Evolutionary conservation across 208 protist genomes (phyloP).

Genomic region (Wallacemonas sp.): DNA sequence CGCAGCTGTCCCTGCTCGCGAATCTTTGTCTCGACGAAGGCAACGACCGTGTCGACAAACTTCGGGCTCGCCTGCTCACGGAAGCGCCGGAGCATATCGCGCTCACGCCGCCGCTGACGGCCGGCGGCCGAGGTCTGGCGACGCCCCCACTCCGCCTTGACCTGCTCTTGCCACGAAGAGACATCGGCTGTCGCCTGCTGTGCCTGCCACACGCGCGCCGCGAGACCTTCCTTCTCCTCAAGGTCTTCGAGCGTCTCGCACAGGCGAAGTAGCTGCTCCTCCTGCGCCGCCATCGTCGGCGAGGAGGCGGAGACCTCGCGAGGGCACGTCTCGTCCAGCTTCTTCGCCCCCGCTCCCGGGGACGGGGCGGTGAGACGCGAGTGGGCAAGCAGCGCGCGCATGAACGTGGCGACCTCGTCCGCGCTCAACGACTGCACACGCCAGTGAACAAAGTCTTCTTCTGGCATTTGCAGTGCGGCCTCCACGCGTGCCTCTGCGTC

Average conservation of each 20-base stretch:
- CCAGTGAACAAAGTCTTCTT: conserved; percentile 27
- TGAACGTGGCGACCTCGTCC: conserved; percentile 42
- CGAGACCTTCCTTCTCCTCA: background rate
- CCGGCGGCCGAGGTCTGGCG: background rate
- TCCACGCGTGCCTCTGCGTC: too few relatives aligned
- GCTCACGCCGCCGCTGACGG: background rate
- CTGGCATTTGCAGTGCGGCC: background rate
- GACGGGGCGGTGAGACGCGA: background rate
- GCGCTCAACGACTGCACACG: conserved; percentile 57
- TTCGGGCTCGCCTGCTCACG: conserved; percentile 28
- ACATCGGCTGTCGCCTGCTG: background rate
- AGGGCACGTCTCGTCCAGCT: too few relatives aligned
- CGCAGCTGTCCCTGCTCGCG: conserved; percentile 57
- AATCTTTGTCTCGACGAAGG: conserved; percentile 70
- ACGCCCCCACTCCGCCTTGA: background rate
- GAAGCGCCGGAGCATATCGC: background rate
- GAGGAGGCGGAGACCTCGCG: too few relatives aligned
- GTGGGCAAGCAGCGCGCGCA: conserved; percentile 26
- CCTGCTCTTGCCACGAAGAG: too few relatives aligned
- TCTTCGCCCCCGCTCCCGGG: too few relatives aligned
- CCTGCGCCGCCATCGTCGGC: too few relatives aligned
- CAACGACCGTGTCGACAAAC: conserved; percentile 77
- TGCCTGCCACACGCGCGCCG: background rate
- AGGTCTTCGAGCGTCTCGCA: conserved; percentile 19
- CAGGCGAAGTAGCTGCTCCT: conserved; percentile 1